Evolutionary conservation across 495 filamentous ascomycete species (phyloP).

Genomic region (Aspergillus ostianus): DNA sequence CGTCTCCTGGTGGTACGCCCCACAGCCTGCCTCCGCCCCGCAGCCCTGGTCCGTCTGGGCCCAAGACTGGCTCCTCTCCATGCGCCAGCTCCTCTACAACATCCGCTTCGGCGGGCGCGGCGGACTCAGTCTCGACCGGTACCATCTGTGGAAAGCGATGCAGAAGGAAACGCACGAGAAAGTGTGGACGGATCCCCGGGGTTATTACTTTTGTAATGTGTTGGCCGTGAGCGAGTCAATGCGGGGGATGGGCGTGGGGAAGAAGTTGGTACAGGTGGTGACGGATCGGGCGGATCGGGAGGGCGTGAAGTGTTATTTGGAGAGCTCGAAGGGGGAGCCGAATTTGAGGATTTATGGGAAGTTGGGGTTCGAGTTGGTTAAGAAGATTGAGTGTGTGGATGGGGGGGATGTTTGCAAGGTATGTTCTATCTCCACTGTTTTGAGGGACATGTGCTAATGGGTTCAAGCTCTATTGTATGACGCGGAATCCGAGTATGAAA

Average conservation of each 20-base stretch:
- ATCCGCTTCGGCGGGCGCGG: conserved; percentile 59
- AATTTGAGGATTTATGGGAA: conserved; percentile 65
- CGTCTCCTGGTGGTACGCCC: conserved; percentile 63
- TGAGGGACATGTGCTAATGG: neutral
- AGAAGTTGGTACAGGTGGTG: conserved; percentile 56
- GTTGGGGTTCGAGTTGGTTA: conserved; percentile 61
- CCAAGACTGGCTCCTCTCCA: conserved; percentile 58
- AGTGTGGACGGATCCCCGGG: conserved; percentile 41
- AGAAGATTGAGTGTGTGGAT: conserved; percentile 62
- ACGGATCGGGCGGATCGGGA: conserved; percentile 58
- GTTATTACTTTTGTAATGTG: conserved; percentile 72
- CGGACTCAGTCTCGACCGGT: conserved; percentile 59
- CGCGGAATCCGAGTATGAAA: neutral
- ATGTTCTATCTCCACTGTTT: conserved; percentile 12
- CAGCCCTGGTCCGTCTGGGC: conserved; percentile 55
- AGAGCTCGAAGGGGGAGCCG: conserved; percentile 60
- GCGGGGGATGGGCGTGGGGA: conserved; percentile 60
- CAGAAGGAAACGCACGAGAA: conserved; percentile 39
- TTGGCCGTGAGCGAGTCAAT: conserved; percentile 59
- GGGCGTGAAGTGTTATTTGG: conserved; percentile 61
- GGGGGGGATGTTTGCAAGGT: conserved; percentile 46
- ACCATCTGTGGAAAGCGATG: conserved; percentile 53
- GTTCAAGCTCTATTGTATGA: neutral
- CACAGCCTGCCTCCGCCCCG: conserved; percentile 35
- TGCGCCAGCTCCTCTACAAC: conserved; percentile 60